Evolutionary conservation across 2,329 filamentous ascomycete species (phyloP), one percentile per base, ranked within the genome.

Genomic region (Aspergillus novoparasiticus): DNA sequence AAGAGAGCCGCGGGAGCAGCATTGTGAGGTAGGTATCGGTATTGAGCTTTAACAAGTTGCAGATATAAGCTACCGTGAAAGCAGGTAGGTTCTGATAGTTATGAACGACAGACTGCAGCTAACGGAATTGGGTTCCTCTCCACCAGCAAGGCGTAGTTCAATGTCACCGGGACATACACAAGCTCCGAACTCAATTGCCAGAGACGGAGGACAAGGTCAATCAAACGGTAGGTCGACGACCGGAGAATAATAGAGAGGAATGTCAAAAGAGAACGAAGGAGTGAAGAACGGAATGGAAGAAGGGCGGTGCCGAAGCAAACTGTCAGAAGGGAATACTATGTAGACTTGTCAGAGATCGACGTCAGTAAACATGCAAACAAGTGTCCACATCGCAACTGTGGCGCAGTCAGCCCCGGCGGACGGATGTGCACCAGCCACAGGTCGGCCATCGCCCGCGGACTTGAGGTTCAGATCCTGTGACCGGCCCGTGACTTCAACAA

Each of bases 141-240:
- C 36, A 64, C n/a, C 10, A 34, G 41, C 26, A 60, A 39, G 45
- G 26, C 34, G 51, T 58, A 39, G 61, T 28, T 59, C 39, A 55
- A 60, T 71, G 68, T 72, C 71, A 67, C 69, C 71, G 67, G 68
- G 69, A 67, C 70, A 88, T 86, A 75, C 83, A 81, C 68, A 75
- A 79, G 59, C 60, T 80, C 85, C 76, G 89, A 58, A 66, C 51
- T 51, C 59, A 59, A 53, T 56, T 55, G 59, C 59, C 62, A 57
- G 57, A 53, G 48, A 51, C 59, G 57, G 34, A 36, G 34, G 34
- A 36, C 14, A 36, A 55, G 43, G 58, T 23, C 36, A 54, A 45
- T 28, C 26, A 39, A 53, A 36, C 26, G 34, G 57, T 45, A 39
- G 23, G 34, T 57, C 32, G 54, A 28, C 30, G 57, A 56, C 57